Percentiles rank a stretch among this genome's conserved stretches.
Conservation (phyloP, 306 rosid genomes). For the Lathyrus aphaca region DNA sequence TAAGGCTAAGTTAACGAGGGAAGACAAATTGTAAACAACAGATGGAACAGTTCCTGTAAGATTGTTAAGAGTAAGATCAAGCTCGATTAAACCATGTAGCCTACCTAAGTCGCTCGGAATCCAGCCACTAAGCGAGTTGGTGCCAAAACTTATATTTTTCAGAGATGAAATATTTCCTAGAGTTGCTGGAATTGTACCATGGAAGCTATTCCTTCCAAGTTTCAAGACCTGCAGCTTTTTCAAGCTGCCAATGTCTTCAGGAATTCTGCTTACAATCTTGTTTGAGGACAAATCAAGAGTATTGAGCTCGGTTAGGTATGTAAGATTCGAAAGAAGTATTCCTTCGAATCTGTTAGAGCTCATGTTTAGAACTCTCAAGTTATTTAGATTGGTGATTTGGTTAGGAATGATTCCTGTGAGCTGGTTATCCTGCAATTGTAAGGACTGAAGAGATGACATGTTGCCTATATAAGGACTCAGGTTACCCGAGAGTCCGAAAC, state of each 20-base stretch:
- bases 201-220: conserved; percentile 52
- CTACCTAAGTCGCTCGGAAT: conserved; percentile 59
- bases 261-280: conserved; percentile 50
- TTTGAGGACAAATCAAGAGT: conserved; percentile 56
- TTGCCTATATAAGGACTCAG: conserved; percentile 56
- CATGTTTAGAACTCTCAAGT: conserved; percentile 55
- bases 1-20: conserved; percentile 53
- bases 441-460: conserved; percentile 57
- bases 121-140: conserved; percentile 58
- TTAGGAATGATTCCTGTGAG: conserved; percentile 57
- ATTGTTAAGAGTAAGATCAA: conserved; percentile 58
- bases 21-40: conserved; percentile 59
- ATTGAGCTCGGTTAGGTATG: conserved; percentile 46
- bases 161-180: conserved; percentile 69
- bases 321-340: conserved; percentile 52
- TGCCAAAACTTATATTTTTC: conserved; percentile 53
- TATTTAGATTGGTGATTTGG: conserved; percentile 49
- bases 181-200: conserved; percentile 52
- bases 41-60: conserved; percentile 64
- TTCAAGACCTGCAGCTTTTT: conserved; percentile 54
- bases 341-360: conserved; percentile 59
- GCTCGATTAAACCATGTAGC: conserved; percentile 53
- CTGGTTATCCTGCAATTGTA: conserved; percentile 56
- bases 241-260: conserved; percentile 47
- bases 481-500: conserved; percentile 53